Evolutionary conservation across 1,284 basidiomycete genomes (phyloP).

Genomic region (Garcileccinum viscosum): DNA sequence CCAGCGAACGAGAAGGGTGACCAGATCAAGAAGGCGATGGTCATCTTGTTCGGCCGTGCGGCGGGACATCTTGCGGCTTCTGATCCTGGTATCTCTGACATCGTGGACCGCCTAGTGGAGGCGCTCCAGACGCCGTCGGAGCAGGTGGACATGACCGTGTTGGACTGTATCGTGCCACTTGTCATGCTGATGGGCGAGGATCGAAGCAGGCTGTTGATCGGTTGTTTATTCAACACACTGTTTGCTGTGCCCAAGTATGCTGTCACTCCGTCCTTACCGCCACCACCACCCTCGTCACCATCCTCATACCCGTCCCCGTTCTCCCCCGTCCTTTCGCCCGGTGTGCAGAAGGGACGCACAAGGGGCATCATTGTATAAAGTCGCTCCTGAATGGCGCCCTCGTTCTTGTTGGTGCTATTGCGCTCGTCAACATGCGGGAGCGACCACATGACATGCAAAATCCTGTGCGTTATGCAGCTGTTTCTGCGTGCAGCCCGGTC

Average conservation of each 20-base stretch:
- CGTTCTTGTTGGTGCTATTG: too few relatives aligned
- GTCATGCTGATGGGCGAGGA: conserved; percentile 71
- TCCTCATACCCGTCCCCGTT: too few relatives aligned
- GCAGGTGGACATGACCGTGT: conserved; percentile 95
- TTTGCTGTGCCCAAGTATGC: conserved; percentile 88
- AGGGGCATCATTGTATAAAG: too few relatives aligned
- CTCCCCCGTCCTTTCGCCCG: too few relatives aligned
- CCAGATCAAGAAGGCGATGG: conserved; percentile 92
- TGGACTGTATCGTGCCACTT: conserved; percentile 91
- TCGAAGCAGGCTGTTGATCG: conserved; percentile 73
- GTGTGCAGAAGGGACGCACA: too few relatives aligned
- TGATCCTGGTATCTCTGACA: conserved; percentile 80
- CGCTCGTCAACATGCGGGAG: too few relatives aligned
- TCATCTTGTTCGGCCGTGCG: conserved; percentile 93
- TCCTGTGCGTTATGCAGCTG: too few relatives aligned
- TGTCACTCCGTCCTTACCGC: conserved; percentile 24
- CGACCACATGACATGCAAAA: too few relatives aligned
- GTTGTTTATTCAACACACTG: conserved; percentile 79
- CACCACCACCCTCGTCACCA: too few relatives aligned
- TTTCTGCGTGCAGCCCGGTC: too few relatives aligned
- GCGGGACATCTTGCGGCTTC: conserved; percentile 85
- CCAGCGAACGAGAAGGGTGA: conserved; percentile 79
- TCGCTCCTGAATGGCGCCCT: too few relatives aligned
- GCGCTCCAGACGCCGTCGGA: conserved; percentile 95
- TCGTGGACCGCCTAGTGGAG: conserved; percentile 90